Base-by-base conservation (phyloP, 768 basidiomycete species). In the Xerocomus potaroensis region DNA sequence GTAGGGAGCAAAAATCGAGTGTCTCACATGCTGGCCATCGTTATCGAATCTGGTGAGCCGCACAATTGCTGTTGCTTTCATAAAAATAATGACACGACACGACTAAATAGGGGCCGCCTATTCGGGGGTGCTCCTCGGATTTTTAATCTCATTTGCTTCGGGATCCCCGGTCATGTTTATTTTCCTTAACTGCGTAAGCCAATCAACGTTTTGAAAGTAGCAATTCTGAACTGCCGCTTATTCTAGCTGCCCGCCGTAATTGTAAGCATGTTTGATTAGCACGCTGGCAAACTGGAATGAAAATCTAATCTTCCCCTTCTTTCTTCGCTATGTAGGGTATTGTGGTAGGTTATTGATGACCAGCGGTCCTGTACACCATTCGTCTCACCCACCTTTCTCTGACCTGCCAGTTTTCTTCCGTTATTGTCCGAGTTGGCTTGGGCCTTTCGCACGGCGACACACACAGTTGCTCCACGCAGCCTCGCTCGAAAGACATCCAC, bases 381-480 rank as follows among this genome's bases (percentile, higher is more conserved):
- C 38, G 4, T 40, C 5, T 27, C 26, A 27, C 10, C 10, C 26
- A 27, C 26, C 10, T 10, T 27, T 27, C 5, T 10, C 26, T 10
- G 6, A 27, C 10, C 10, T 6, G 5, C 26, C 31, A 41, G 41
- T 62, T 60, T 43, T 60, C 61, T 35, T 55, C 50, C 27, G 56
- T 62, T 6, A 60, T 62, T 36, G 54, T 60, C 24, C 61, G 58
- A 22, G 50, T 60, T 15, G 57, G 53, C 21, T 24, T 50, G 8
- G 57, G 57, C 19, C 38, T 58, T 18, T 55, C 45, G 22, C 47
- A 54, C 22, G 57, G 53, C 8, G 57, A 49, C 31, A 15, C 30
- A 31, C 4, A 4, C 6, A 31, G 12, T 14, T 4, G 12, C 30
- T 12, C 4, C 8, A 8, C 30, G 12, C 30, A 12, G 12, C 14